Evolutionary conservation across 139 green algal genomes (phyloP).

Genomic region (Astrephomene gubernaculifera): DNA sequence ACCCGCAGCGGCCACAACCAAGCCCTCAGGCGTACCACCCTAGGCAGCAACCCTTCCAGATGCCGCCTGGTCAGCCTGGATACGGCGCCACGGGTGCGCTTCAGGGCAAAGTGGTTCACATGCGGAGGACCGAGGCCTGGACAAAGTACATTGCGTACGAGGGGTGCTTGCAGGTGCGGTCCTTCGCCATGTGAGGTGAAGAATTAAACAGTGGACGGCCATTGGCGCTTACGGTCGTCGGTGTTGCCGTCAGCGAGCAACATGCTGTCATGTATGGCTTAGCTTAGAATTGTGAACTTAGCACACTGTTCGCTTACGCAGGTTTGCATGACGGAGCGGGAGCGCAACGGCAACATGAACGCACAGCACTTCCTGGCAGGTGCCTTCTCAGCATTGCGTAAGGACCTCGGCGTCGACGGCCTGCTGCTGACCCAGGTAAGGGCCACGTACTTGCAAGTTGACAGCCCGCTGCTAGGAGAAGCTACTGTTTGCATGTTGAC

Average conservation of each 20-base stretch:
- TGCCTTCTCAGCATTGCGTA: constrained; percentile 14
- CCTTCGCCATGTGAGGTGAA: neutral
- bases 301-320: neutral
- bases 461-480: neutral
- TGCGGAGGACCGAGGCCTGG: constrained; percentile 59
- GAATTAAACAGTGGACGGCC: too few species aligned
- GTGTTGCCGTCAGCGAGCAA: too few species aligned
- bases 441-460: neutral
- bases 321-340: constrained; percentile 29
- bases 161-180: constrained; percentile 59
- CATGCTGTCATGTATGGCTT: too few species aligned
- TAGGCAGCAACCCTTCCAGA: neutral
- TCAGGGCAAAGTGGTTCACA: constrained; percentile 51
- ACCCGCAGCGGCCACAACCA: too few species aligned
- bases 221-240: too few species aligned
- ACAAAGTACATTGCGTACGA: constrained; percentile 65
- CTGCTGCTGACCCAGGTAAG: constrained; percentile 28
- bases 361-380: constrained; percentile 7
- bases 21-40: neutral
- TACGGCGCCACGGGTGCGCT: neutral
- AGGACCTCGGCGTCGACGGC: constrained; percentile 24
- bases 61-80: neutral
- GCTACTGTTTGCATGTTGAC: neutral
- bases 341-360: neutral
- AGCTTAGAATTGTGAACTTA: too few species aligned